phyloP scores from a whole-genome alignment of 306 rosid genomes.

The Rosa lucieae region DNA sequence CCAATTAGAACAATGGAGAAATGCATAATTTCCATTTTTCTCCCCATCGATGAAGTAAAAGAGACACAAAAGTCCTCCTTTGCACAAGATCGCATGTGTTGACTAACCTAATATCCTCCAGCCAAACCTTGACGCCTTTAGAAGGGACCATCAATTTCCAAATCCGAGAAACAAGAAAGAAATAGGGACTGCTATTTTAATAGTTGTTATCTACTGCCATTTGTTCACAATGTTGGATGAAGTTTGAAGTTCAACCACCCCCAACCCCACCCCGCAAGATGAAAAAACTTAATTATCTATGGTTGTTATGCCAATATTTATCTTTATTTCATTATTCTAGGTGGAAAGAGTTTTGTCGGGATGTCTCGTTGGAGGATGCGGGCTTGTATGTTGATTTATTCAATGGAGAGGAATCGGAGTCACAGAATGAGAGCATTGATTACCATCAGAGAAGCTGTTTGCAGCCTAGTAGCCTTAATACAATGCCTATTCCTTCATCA shows the following conservation, averaged over 20 bases:
- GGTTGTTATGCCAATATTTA: constrained; percentile 7
- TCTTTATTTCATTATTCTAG: constrained; percentile 42
- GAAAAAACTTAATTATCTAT: neutral
- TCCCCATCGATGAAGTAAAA: neutral
- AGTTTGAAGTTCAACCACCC: neutral
- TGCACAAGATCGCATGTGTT: neutral
- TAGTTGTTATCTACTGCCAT: neutral
- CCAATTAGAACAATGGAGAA: neutral
- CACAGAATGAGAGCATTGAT: constrained; percentile 29
- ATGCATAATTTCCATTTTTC: neutral
- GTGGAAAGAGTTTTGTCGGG: constrained; percentile 84
- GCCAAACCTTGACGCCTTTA: neutral
- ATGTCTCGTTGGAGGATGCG: constrained; percentile 67
- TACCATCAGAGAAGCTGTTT: constrained; percentile 41
- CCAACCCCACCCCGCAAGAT: neutral
- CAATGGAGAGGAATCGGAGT: constrained; percentile 24
- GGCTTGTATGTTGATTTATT: constrained; percentile 51
- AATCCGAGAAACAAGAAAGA: neutral
- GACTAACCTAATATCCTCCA: neutral
- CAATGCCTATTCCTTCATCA: constrained; percentile 28
- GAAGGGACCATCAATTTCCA: neutral
- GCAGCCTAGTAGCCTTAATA: constrained; percentile 38
- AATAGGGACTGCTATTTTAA: neutral
- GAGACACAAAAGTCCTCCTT: neutral
- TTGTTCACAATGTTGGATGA: neutral